Base-by-base conservation (phyloP, 768 basidiomycete species). In the Naematelia aurantialba region DNA sequence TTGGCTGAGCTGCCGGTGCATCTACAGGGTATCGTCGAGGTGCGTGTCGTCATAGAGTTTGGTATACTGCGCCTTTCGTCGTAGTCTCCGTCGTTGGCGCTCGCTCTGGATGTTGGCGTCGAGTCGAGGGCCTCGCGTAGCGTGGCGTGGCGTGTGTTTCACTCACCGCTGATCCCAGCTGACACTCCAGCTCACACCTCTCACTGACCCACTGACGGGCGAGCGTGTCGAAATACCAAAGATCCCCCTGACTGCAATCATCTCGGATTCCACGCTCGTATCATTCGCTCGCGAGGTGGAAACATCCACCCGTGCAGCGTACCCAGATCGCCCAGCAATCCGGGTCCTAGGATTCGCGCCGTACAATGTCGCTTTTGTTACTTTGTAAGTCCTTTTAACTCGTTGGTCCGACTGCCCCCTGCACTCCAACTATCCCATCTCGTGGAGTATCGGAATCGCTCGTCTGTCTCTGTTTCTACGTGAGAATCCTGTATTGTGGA, bases 361-460 rank as follows among this genome's bases (percentile, higher is more conserved):
- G 3, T 52, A 52, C 52, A 52, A 34, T 30, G 8, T n/a, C 17
- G 52, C 25, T 12, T 8, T 34, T 29, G 10, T 52, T 19, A 30
- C 52, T 52, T 24, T 30, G 52, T 52, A 31, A 31, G 52, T 52
- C 5, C 25, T 26, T 8, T 21, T 52, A n/a, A n/a, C n/a, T n/a
- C n/a, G n/a, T n/a, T n/a, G n/a, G n/a, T n/a, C n/a, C n/a, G n/a
- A n/a, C n/a, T n/a, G n/a, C n/a, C n/a, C n/a, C n/a, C n/a, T n/a
- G n/a, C n/a, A n/a, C n/a, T n/a, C n/a, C n/a, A n/a, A n/a, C n/a
- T n/a, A n/a, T n/a, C n/a, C n/a, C n/a, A n/a, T n/a, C n/a, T n/a
- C n/a, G n/a, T n/a, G n/a, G n/a, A n/a, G n/a, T n/a, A n/a, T n/a
- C n/a, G n/a, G n/a, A n/a, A n/a, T n/a, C n/a, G n/a, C n/a, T n/a